Base-by-base conservation (phyloP, 192 early-diverging fungal species). In the Backusella psychrophila region DNA sequence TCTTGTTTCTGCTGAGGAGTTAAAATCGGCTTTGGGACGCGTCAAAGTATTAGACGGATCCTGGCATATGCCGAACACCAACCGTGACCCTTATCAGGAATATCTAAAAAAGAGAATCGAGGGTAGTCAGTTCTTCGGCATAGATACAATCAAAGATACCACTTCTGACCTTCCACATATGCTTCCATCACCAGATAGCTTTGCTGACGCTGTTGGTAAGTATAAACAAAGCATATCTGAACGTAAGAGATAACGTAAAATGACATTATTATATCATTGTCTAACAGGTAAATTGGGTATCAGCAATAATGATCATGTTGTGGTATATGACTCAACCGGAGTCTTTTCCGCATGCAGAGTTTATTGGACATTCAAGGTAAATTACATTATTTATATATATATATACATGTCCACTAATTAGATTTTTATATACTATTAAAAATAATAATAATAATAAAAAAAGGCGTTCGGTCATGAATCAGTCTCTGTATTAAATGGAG, bases 361-460 rank as follows among this genome's bases (percentile, higher is more conserved):
- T 23, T 98, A 93, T 81, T 99, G 96, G 96, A 96, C 94, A 59
- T 95, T 97, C 84, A 94, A 93, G 81, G 93, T 89, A 74, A 59
- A 17, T 12, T 11, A 14, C 21, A 42, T 38, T 69, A 36, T 34
- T 34, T 17, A 14, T 41, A 38, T 38, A 69, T 21, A 12, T 69
- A 3, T 39, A 68, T 69, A 38, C 1, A 26, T 39, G 17, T 21
- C 46, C 46, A 49, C 46, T 49, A 12, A 63, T 26, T 26, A n/a
- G 14, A 72, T 38, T 65, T 19, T 29, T 67, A 11, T n/a, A 26
- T 66, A 35, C 15, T 52, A 19, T 15, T 9, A 8, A 52, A 33
- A 31, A 29, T n/a, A n/a, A n/a, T n/a, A n/a, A n/a, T n/a, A n/a
- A n/a, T n/a, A 29, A 29, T 1, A 29, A 33, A 33, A 33, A 33